Base-by-base conservation (phyloP, 805 yeast genomes). In the Myxozyma melibiosi region DNA sequence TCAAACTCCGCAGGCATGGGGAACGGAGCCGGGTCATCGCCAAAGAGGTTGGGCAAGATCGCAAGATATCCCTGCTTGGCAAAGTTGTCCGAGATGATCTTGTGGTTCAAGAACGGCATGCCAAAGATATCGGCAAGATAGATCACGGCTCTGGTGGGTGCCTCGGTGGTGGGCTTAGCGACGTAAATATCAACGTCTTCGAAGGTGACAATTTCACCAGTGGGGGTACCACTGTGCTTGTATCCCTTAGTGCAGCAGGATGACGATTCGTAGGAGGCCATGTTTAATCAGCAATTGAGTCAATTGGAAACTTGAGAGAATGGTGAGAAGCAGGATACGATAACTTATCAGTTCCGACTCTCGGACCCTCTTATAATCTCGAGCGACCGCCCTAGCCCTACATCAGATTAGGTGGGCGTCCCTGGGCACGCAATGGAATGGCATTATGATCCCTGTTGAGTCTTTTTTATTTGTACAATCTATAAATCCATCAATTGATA, bases 111-210 rank as follows among this genome's bases (percentile, higher is more conserved):
- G 64, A 75, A 75, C 31, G 74, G 74, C 68, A 79, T 67, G n/a
- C 94, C 92, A 59, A 65, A 84, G 46, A 86, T 73, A 68, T 86
- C 92, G 27, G 88, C 77, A 30, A 82, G 59, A 44, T 86, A 79
- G 18, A 85, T 82, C n/a, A 86, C 67, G 16, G 80, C 71, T 53
- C 78, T 77, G 8, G 76, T 77, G 8, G 71, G 51, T 37, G 62
- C 65, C 31, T 65, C 59, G 39, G 82, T 83, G 6, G 57, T 13
- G 3, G 61, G 61, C 28, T 50, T 39, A 6, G 79, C 62, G 20
- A 73, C 72, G 62, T 82, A 82, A 11, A 81, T 35, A 22, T 61
- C 63, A 28, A 61, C 24, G 33, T 54, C 65, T 20, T 42, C 25
- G 27, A 24, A 50, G 31, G 30, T 42, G 18, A 33, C 22, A 16